Conservation (phyloP, 1,284 basidiomycete genomes). For the Fomitopsis betulina region DNA sequence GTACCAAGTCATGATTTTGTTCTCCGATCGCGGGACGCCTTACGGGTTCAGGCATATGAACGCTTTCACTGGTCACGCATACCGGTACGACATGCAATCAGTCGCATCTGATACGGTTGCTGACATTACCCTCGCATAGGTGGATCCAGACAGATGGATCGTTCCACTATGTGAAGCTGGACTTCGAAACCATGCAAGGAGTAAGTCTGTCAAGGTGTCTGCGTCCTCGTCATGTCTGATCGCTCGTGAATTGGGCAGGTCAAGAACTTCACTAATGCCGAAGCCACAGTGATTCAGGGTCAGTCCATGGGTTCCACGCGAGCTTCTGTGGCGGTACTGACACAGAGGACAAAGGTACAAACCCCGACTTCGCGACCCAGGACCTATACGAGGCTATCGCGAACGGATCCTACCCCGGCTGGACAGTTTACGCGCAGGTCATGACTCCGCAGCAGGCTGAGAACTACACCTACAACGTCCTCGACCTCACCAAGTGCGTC, state of each 20-base stretch:
- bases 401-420: slow-evolving; percentile 67
- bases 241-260: not conserved
- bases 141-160: slow-evolving; percentile 80
- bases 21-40: slow-evolving; percentile 88
- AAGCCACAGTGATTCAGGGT: slow-evolving; percentile 61
- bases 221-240: not conserved
- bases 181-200: slow-evolving; percentile 32
- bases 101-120: not conserved
- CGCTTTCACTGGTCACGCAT: slow-evolving; percentile 88
- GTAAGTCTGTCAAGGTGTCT: not conserved
- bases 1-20: slow-evolving; percentile 81
- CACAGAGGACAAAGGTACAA: slow-evolving; percentile 56
- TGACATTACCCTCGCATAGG: slow-evolving; percentile 35
- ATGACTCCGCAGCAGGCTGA: slow-evolving; percentile 87
- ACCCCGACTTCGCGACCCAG: slow-evolving; percentile 81
- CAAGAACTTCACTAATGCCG: slow-evolving; percentile 43
- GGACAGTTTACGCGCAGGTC: slow-evolving; percentile 81
- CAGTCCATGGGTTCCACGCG: not conserved
- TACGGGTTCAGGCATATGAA: slow-evolving; percentile 79
- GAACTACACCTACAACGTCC: slow-evolving; percentile 71
- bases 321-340: slow-evolving; percentile 35
- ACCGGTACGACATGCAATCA: slow-evolving; percentile 26
- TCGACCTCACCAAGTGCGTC: slow-evolving; percentile 81
- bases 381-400: slow-evolving; percentile 80
- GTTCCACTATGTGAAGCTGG: slow-evolving; percentile 82